Percentiles rank a stretch among this genome's conserved stretches.
These are phyloP conservation scores for Diaporthe sp. DNA, from an alignment of 2,329 filamentous ascomycete genomes.

Conservation along the genomic window DNA sequence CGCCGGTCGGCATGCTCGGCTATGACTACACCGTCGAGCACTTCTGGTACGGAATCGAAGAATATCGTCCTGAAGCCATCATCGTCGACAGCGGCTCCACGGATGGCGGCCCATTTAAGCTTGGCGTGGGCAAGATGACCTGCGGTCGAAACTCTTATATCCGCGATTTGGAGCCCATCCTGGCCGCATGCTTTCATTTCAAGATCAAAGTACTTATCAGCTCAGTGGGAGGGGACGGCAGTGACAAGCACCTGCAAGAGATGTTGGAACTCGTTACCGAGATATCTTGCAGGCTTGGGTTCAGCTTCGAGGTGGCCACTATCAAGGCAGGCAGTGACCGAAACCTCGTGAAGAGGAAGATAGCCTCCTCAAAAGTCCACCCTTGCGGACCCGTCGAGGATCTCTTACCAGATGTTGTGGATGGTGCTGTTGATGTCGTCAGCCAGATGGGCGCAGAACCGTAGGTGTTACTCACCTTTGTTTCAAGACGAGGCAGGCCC, in stretches of 20 bases:
- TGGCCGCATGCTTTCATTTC: conserved; percentile 42
- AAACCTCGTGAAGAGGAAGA: neutral
- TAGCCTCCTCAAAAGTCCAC: neutral
- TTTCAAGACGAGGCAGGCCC: neutral
- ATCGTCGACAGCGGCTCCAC: conserved; percentile 48
- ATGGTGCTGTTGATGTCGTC: conserved; percentile 9
- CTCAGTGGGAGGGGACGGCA: conserved; percentile 61
- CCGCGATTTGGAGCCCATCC: conserved; percentile 41
- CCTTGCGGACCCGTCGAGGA: conserved; percentile 1
- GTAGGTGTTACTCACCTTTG: neutral
- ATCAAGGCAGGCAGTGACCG: neutral
- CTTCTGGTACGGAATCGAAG: conserved; percentile 15
- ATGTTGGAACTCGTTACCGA: neutral
- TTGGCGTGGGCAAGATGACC: conserved; percentile 43
- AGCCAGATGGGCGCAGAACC: conserved; percentile 18
- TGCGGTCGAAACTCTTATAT: conserved; percentile 36
- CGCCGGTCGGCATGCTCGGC: conserved; percentile 47
- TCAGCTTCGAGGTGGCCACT: neutral
- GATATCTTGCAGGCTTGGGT: neutral
- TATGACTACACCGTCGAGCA: conserved; percentile 45
- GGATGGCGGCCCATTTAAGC: conserved; percentile 46
- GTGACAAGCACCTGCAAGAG: conserved; percentile 46
- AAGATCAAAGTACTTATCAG: conserved; percentile 44
- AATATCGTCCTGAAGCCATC: conserved; percentile 40
- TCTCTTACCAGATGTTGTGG: neutral